phyloP scores from a whole-genome alignment of 768 basidiomycete genomes.

The Auricularia heimuer region DNA sequence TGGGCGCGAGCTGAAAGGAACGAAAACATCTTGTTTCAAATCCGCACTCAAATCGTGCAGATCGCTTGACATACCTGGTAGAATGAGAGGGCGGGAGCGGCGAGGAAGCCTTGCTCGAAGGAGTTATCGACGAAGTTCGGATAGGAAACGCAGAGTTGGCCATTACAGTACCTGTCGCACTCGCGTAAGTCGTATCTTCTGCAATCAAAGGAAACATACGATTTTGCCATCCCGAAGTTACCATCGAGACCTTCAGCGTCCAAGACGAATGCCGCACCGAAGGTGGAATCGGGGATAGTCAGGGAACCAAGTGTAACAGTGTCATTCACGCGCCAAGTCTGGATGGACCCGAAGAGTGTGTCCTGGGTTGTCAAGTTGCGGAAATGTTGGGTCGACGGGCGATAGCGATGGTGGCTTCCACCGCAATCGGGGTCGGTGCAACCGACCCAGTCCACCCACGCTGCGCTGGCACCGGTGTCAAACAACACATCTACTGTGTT shows the following conservation, averaged over 20 bases:
- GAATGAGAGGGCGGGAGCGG: constrained; percentile 2
- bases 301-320: constrained; percentile 3
- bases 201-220: not conserved
- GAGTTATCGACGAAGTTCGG: constrained; percentile 6
- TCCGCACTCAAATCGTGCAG: not conserved
- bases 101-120: constrained; percentile 2
- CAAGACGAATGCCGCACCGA: constrained; percentile 4
- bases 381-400: not conserved
- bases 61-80: not conserved
- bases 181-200: not conserved
- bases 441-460: constrained; percentile 2
- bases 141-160: not conserved
- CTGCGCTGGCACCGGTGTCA: constrained; percentile 5
- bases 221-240: constrained; percentile 5
- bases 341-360: not conserved
- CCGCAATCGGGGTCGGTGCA: constrained; percentile 1
- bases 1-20: not conserved
- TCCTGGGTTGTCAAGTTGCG: not conserved
- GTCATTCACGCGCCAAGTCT: constrained; percentile 5
- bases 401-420: not conserved
- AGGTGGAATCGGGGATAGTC: constrained; percentile 1
- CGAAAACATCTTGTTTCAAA: not conserved
- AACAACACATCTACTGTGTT: constrained; percentile 1
- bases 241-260: not conserved
- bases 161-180: not conserved